Percentiles rank a stretch among this genome's conserved stretches.
Evolutionary conservation across 1,139 yeast species (phyloP).

Genomic region (Zygosaccharomyces pseudobailii): DNA sequence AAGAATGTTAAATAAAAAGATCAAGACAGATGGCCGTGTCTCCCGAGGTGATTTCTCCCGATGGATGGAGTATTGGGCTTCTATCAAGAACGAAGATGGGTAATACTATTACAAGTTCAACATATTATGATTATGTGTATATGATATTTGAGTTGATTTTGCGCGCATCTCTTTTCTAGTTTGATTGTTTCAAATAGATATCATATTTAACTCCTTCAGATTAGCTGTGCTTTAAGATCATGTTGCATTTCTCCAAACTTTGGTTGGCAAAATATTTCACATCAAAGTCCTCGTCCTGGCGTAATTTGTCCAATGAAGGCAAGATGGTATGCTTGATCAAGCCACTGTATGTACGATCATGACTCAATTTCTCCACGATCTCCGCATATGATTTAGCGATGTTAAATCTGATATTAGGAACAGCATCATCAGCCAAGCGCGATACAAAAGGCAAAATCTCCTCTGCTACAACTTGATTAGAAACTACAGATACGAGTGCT

Average conservation of each 20-base stretch:
- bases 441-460: constrained; percentile 77
- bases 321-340: constrained; percentile 53
- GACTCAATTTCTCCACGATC: constrained; percentile 48
- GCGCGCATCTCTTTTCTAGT: not conserved
- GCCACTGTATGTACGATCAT: constrained; percentile 32
- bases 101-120: not conserved
- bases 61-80: constrained; percentile 11
- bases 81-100: not conserved
- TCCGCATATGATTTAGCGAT: constrained; percentile 79
- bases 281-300: constrained; percentile 76
- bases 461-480: constrained; percentile 50
- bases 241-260: constrained; percentile 41
- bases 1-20: constrained; percentile 4
- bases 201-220: not conserved
- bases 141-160: not conserved
- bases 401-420: constrained; percentile 92
- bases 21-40: constrained; percentile 2
- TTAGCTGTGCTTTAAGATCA: not conserved
- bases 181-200: not conserved
- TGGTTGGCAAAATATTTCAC: constrained; percentile 80
- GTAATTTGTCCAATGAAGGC: constrained; percentile 61
- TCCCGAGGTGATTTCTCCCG: constrained; percentile 13
- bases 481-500: constrained; percentile 65
- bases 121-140: not conserved
- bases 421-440: constrained; percentile 68